Conservation (phyloP, 2,329 filamentous ascomycete species). For the Colletotrichum navitas region DNA sequence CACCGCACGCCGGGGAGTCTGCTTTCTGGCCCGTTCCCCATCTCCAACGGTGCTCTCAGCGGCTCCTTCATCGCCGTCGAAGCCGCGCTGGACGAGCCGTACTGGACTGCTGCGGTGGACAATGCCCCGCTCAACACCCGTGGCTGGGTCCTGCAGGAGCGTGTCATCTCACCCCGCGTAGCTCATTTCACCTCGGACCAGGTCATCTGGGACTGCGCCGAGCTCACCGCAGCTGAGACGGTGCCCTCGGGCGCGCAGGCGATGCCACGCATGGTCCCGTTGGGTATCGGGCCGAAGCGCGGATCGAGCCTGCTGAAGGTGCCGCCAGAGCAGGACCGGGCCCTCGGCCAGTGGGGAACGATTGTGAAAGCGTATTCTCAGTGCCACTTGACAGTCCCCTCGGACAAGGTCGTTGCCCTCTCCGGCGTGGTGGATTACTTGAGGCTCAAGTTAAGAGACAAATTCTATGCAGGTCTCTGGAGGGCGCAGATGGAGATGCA, state of each 20-base stretch:
- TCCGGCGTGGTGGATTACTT: background rate
- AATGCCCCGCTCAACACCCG: conserved; percentile 38
- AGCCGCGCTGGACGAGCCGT: background rate
- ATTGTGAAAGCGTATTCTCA: background rate
- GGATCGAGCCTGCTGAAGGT: background rate
- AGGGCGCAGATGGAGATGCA: conserved; percentile 3
- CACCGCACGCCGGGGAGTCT: background rate
- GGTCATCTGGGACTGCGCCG: conserved; percentile 43
- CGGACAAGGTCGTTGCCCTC: background rate
- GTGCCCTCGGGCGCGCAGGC: background rate
- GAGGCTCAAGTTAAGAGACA: background rate
- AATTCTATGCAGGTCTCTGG: background rate
- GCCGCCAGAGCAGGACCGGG: background rate
- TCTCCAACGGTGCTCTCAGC: background rate
- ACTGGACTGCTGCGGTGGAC: background rate
- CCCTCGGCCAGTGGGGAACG: background rate
- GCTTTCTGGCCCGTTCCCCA: background rate
- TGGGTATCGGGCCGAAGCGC: conserved; percentile 1
- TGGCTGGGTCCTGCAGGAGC: conserved; percentile 46
- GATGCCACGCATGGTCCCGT: background rate
- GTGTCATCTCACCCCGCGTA: conserved; percentile 43
- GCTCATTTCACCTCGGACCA: conserved; percentile 41
- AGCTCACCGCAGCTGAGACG: background rate
- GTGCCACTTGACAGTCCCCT: background rate
- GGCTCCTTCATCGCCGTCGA: conserved; percentile 1